A percentile compares a stretch with the other conserved stretches of the same genome.
Conservation (phyloP, 805 yeast genomes). For the Saccharomycopsis schoenii region DNA sequence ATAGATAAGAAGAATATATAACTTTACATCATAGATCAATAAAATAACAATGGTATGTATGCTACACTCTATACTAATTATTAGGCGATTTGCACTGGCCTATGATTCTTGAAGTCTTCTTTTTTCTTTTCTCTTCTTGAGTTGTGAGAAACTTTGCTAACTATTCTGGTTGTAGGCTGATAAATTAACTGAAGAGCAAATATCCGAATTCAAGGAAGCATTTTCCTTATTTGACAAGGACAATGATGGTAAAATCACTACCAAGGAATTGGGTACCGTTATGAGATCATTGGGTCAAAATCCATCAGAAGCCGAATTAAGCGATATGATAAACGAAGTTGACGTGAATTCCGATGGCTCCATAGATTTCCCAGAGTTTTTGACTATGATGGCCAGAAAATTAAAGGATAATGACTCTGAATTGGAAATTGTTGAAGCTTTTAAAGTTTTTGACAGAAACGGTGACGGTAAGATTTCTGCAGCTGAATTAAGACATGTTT, state of each 20-base stretch:
- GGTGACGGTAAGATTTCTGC: constrained; percentile 97
- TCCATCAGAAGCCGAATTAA: constrained; percentile 91
- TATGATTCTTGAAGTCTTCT: too few relatives aligned
- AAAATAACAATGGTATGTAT: too few relatives aligned
- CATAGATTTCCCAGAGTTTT: constrained; percentile 73
- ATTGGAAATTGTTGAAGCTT: constrained; percentile 95
- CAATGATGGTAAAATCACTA: constrained; percentile 92
- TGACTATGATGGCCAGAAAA: constrained; percentile 84
- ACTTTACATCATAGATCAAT: too few relatives aligned
- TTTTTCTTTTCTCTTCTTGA: too few relatives aligned
- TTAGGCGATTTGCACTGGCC: too few relatives aligned
- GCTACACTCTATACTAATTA: too few relatives aligned
- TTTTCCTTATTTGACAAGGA: constrained; percentile 95
- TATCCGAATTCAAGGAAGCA: constrained; percentile 95
- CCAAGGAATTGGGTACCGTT: constrained; percentile 92
- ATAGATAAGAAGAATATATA: too few relatives aligned
- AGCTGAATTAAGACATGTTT: constrained; percentile 91
- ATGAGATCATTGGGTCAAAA: constrained; percentile 99
- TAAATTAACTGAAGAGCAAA: constrained; percentile 90
- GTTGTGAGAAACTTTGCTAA: neutral
- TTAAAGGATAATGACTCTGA: constrained; percentile 95
- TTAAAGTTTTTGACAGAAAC: constrained; percentile 90
- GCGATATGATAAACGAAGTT: constrained; percentile 95
- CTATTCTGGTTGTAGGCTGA: constrained; percentile 44
- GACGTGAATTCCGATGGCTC: constrained; percentile 92